Evolutionary conservation across 1,284 basidiomycete species (phyloP), one percentile per base, ranked within the genome.

Genomic region (Vanrija sp.): DNA sequence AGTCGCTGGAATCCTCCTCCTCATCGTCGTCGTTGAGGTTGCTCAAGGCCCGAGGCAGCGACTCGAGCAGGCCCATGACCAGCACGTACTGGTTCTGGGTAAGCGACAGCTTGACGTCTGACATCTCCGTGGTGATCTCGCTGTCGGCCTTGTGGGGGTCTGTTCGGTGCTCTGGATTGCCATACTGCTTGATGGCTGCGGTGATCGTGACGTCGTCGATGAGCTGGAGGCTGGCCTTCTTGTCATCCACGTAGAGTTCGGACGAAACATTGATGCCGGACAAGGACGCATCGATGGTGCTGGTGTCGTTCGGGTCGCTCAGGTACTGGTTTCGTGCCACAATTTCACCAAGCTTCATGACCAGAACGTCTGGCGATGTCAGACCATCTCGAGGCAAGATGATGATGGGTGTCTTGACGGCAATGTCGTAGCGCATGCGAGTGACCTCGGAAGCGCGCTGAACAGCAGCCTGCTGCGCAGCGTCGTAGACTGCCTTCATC

Each of bases 401-500:
- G 41, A 98, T 77, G 63, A 99, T 97, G 0, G 96, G 96, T 0
- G 94, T 89, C 76, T 92, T 90, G 71, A 98, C 81, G 37, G 87
- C 84, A 24, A 98, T 74, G 59, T 95, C 85, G 77, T 95, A 98
- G 69, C 89, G 85, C 88, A 98, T 93, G 54, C 85, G 82, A 18
- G 78, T 77, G 14, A 94, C 87, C 72, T 89, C 87, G 35, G 90
- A 85, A 4, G 94, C 96, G 47, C 85, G 83, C 68, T 97, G 92
- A 8, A 89, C 90, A 19, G 96, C 96, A 18, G 85, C 95, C 69
- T 88, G 84, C 6, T 90, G 89, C 8, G 95, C 73, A n/a, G 92
- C 85, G 73, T 98, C 95, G 67, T 98, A 98, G 8, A 98, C 77
- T 2, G 88, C 89, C 77, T 96, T 96, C 65, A 97, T 83, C 60